These are phyloP conservation scores for Phytophthora megakarya DNA, from an alignment of 352 stramenopile genomes.

Conservation along the genomic window DNA sequence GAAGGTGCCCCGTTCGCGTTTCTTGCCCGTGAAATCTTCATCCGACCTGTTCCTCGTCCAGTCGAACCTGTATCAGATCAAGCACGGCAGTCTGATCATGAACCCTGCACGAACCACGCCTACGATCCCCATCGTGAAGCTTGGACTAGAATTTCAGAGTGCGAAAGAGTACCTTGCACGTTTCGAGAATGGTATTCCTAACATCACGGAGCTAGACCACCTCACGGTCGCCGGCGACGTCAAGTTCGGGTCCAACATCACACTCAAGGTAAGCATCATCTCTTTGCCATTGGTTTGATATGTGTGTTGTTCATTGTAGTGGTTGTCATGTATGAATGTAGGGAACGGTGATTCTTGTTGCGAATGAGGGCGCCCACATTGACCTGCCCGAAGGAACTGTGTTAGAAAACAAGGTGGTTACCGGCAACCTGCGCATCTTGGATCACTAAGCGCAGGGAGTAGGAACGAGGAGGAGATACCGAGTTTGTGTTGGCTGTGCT, in stretches of 20 bases:
- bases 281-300: neutral
- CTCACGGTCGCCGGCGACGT: constrained; percentile 93
- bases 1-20: constrained; percentile 95
- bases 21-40: constrained; percentile 99
- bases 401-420: constrained; percentile 95
- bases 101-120: constrained; percentile 78
- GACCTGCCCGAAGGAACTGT: constrained; percentile 93
- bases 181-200: constrained; percentile 90
- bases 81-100: constrained; percentile 91
- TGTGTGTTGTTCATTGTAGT: neutral
- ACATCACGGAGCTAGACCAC: constrained; percentile 94
- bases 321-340: constrained; percentile 30
- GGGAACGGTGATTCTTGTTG: constrained; percentile 95
- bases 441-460: constrained; percentile 74
- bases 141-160: constrained; percentile 91
- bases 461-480: constrained; percentile 7
- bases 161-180: constrained; percentile 88
- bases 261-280: constrained; percentile 72
- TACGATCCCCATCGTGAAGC: constrained; percentile 93
- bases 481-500: constrained; percentile 10
- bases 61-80: constrained; percentile 93
- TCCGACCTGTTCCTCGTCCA: constrained; percentile 97
- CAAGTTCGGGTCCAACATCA: constrained; percentile 93
- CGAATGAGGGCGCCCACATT: constrained; percentile 93
- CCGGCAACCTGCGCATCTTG: constrained; percentile 92